A percentile compares a stretch with the other conserved stretches of the same genome.
Conservation (phyloP, 2,329 filamentous ascomycete species). For the Pestalotiopsis sp. region DNA sequence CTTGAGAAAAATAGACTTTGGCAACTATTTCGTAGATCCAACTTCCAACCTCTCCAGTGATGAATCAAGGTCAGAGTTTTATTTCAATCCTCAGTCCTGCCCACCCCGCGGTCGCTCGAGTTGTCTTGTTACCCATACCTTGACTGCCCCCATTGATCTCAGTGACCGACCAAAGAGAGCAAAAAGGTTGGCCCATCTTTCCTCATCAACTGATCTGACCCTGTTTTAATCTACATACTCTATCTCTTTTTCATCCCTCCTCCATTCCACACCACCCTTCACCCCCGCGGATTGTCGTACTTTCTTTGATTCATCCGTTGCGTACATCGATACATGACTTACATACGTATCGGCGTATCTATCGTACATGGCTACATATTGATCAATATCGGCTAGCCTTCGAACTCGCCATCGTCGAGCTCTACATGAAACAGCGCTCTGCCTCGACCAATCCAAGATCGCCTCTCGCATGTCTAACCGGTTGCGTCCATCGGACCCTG, state of each 20-base stretch:
- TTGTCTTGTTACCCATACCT: too few relatives aligned
- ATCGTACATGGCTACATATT: not conserved
- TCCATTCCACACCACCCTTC: not conserved
- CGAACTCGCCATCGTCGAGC: constrained; percentile 10
- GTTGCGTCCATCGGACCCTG: constrained; percentile 7
- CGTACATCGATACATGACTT: not conserved
- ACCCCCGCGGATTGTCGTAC: not conserved
- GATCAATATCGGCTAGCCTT: not conserved
- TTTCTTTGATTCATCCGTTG: not conserved
- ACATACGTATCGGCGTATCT: not conserved
- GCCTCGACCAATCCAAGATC: constrained; percentile 2
- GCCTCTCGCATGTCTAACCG: constrained; percentile 3
- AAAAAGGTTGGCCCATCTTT: not conserved
- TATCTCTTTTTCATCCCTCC: not conserved
- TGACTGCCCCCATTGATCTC: too few relatives aligned
- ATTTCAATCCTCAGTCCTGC: not conserved
- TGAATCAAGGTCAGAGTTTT: not conserved
- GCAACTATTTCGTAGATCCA: not conserved
- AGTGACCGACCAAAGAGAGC: not conserved
- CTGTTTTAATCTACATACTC: not conserved
- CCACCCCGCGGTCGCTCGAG: not conserved
- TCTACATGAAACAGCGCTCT: constrained; percentile 13
- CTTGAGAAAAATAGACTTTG: not conserved
- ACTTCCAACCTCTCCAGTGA: not conserved
- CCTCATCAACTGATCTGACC: not conserved